phyloP scores from a whole-genome alignment of 208 protist species.

The Wallacemonas sp. region DNA sequence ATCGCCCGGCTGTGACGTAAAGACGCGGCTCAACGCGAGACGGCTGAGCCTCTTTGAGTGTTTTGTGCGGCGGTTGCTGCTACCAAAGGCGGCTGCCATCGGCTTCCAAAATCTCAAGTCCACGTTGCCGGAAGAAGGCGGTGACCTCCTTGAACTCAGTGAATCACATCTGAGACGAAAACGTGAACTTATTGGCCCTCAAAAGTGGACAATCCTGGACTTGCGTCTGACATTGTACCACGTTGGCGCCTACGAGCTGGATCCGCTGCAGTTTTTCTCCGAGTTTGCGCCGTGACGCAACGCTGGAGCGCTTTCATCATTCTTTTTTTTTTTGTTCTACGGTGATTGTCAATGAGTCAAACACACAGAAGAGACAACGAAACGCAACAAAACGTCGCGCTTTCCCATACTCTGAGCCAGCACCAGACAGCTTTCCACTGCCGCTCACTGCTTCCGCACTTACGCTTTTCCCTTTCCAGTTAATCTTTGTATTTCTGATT shows the following conservation, averaged over 20 bases:
- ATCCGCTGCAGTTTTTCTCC: constrained; percentile 15
- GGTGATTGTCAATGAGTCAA: too few relatives aligned
- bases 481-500: not conserved
- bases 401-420: too few relatives aligned
- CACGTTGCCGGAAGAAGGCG: constrained; percentile 37
- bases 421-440: too few relatives aligned
- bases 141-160: constrained; percentile 31
- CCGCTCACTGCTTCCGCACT: not conserved
- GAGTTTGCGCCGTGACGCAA: not conserved
- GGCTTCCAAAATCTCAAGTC: constrained; percentile 28
- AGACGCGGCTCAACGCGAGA: constrained; percentile 4
- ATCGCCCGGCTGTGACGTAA: too few relatives aligned
- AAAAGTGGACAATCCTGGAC: constrained; percentile 67
- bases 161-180: constrained; percentile 29
- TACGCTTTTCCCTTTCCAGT: not conserved
- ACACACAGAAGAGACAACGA: too few relatives aligned
- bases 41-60: constrained; percentile 34
- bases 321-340: too few relatives aligned
- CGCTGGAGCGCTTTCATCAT: too few relatives aligned
- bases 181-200: constrained; percentile 35
- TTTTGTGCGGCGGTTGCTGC: constrained; percentile 43
- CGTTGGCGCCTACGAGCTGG: constrained; percentile 36
- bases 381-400: too few relatives aligned
- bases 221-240: constrained; percentile 50
- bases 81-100: constrained; percentile 26